Base-by-base conservation (phyloP, 495 filamentous ascomycete genomes). In the Emericellopsis terricola region DNA sequence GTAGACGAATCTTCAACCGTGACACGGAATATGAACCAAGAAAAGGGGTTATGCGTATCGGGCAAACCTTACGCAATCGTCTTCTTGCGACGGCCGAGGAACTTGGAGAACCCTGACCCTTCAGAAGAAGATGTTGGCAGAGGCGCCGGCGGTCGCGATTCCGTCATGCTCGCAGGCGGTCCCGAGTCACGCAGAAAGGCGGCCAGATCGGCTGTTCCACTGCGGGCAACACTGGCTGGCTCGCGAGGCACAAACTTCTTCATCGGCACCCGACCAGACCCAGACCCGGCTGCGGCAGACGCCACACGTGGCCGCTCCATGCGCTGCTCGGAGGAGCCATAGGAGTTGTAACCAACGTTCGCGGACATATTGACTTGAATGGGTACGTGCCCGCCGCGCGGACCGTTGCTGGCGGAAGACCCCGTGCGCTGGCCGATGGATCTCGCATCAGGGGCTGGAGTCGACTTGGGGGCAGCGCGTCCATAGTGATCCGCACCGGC, bases 161-260 rank as follows among this genome's bases (percentile, higher is more conserved):
- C n/a, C n/a, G n/a, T n/a, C n/a, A n/a, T 15, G 3, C 23, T 24
- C n/a, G 50, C 47, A 16, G 80, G 79, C n/a, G 83, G 81, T 14
- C 67, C 81, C 15, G 77, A 79, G 39, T 75, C 77, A 27, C 67
- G 71, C 10, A 94, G 55, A 51, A 92, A 91, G 41, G 81, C 77
- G 2, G 83, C 81, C 35, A 92, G 53, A 19, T 85, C 81, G 27
- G 69, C 70, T 2, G 79, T 84, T 61, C 40, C 43, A 41, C 39
- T 39, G 38, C 27, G 55, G 33, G 15, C 47, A 34, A 27, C 54
- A 55, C 6, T 54, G 6, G 21, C 47, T 7, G 66, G 55, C 11
- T 71, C 66, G 19, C 66, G 53, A 3, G 67, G 57, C 43, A 68
- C 59, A 35, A 62, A 68, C 34, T 46, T 64, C 50, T 62, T 71